A percentile compares a stretch with the other conserved stretches of the same genome.
These are phyloP conservation scores for Iberis pinnata DNA, from an alignment of 345 rosid genomes.

Conservation along the genomic window DNA sequence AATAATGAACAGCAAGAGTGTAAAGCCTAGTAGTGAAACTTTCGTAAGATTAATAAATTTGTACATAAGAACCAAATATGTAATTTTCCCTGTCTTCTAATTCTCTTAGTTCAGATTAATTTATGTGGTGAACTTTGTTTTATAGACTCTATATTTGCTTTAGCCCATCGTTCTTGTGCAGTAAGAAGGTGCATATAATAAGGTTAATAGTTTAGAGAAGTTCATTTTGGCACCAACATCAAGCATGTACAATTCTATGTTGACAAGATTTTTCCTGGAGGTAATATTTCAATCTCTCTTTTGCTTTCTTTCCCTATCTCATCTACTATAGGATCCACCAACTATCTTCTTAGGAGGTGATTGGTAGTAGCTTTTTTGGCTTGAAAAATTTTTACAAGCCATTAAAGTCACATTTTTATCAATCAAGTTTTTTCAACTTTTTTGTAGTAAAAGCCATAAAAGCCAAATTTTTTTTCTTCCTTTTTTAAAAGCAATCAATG, in stretches of 20 bases:
- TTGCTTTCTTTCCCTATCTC: background rate
- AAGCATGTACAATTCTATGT: conserved; percentile 65
- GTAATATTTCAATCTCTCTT: conserved; percentile 29
- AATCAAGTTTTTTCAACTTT: no score
- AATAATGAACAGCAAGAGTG: conserved; percentile 37
- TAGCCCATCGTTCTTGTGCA: conserved; percentile 25
- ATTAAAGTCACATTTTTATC: no score
- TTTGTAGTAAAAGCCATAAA: no score
- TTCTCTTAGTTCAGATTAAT: background rate
- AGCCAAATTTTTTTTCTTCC: no score
- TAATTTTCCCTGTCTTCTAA: conserved; percentile 30
- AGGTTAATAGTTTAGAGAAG: conserved; percentile 58
- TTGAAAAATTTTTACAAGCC: no score
- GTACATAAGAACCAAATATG: conserved; percentile 66
- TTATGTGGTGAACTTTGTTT: background rate
- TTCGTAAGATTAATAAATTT: conserved; percentile 56
- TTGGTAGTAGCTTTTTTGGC: no score
- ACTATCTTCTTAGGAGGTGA: background rate
- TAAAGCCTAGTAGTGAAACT: conserved; percentile 56
- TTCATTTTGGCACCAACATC: conserved; percentile 48
- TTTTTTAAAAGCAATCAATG: no score
- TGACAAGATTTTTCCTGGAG: conserved; percentile 78
- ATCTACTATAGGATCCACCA: conserved; percentile 3
- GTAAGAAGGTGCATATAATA: conserved; percentile 67
- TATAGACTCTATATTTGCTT: background rate